Evolutionary conservation across 805 yeast species (phyloP).

Genomic region (Cyberlindnera lachancei): DNA sequence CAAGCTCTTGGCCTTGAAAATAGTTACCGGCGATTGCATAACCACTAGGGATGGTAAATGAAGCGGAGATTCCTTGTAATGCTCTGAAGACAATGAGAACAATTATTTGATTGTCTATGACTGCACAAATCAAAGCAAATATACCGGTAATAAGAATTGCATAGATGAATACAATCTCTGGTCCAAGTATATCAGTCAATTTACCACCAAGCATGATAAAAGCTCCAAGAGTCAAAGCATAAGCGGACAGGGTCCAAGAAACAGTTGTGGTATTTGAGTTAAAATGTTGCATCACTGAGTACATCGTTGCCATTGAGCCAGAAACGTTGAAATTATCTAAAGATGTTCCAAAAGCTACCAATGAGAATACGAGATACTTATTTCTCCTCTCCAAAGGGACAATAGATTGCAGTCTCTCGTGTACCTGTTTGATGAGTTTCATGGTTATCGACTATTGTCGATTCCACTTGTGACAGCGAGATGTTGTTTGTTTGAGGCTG

Average conservation of each 20-base stretch:
- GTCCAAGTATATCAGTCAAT: constrained; percentile 35
- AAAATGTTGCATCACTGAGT: constrained; percentile 4
- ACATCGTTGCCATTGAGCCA: constrained; percentile 13
- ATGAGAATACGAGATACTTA: constrained; percentile 15
- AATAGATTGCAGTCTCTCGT: constrained; percentile 1
- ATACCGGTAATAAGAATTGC: constrained; percentile 22
- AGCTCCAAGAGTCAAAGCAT: constrained; percentile 38
- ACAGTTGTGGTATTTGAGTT: constrained; percentile 22
- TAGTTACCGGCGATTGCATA: constrained; percentile 27
- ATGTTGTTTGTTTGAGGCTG: too few species aligned
- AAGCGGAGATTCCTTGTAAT: constrained; percentile 37
- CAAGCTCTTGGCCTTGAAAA: constrained; percentile 23
- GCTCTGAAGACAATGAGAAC: constrained; percentile 37
- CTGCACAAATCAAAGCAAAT: constrained; percentile 29
- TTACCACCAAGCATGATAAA: constrained; percentile 37
- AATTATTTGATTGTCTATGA: constrained; percentile 27
- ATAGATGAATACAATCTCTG: constrained; percentile 23
- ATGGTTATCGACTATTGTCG: too few species aligned
- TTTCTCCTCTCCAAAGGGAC: constrained; percentile 2
- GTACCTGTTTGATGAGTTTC: too few species aligned
- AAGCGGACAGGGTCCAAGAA: constrained; percentile 36
- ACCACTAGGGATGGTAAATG: constrained; percentile 32
- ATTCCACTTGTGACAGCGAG: too few species aligned
- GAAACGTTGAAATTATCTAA: constrained; percentile 10
- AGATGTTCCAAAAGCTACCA: constrained; percentile 7